phyloP scores from a whole-genome alignment of 257 asterid species.

The Gentiana straminea region DNA sequence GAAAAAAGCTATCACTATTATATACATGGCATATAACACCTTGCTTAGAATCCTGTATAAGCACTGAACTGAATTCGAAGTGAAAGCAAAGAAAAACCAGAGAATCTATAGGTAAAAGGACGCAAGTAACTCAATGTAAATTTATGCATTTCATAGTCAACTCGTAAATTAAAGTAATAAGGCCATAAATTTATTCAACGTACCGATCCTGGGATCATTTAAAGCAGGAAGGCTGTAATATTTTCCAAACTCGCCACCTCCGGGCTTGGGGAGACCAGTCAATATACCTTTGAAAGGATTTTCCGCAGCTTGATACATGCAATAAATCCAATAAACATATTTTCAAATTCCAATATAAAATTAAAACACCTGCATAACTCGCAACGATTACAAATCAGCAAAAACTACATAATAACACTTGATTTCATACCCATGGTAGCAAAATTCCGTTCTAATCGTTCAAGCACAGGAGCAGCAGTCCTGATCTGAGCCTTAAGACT shows the following conservation, averaged over 20 bases:
- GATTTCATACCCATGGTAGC: slow-evolving; percentile 54
- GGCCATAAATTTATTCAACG: not conserved
- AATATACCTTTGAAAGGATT: slow-evolving; percentile 63
- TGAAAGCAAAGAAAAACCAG: too few relatives aligned
- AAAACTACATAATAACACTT: too few relatives aligned
- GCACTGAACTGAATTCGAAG: not conserved
- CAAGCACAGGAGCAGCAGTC: slow-evolving; percentile 33
- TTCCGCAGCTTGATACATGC: slow-evolving; percentile 45
- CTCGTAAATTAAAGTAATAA: too few relatives aligned
- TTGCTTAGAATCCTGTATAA: not conserved
- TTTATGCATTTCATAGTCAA: too few relatives aligned
- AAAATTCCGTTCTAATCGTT: slow-evolving; percentile 43
- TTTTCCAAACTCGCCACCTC: slow-evolving; percentile 89
- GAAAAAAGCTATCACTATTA: not conserved
- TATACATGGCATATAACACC: not conserved
- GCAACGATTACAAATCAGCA: not conserved
- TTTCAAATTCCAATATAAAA: too few relatives aligned
- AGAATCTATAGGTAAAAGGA: not conserved
- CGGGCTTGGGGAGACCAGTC: slow-evolving; percentile 69
- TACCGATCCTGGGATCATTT: slow-evolving; percentile 85
- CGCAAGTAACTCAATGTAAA: not conserved
- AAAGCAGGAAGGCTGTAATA: slow-evolving; percentile 81
- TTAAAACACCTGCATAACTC: too few relatives aligned
- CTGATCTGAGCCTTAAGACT: slow-evolving; percentile 58
- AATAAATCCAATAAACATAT: not conserved